Evolutionary conservation across 2,329 filamentous ascomycete genomes (phyloP), one percentile per base, ranked within the genome.

Genomic region (Epichloe brachyelytri): DNA sequence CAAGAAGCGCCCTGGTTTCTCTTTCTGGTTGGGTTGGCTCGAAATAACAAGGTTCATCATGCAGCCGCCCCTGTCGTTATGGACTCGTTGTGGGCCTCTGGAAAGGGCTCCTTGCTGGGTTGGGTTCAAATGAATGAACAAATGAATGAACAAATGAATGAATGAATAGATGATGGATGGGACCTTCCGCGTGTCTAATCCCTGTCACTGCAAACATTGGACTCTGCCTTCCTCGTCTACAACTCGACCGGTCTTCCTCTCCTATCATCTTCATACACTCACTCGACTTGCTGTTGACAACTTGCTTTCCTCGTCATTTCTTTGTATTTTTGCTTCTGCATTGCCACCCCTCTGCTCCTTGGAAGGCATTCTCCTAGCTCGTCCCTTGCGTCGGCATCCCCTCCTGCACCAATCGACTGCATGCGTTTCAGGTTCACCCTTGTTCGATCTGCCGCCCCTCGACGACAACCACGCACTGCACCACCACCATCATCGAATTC

Each of bases 401-500:
- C 46, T 36, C 30, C n/a, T 39, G 17, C 17, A 15, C 38, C 12
- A 46, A 34, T n/a, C 43, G 36, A 43, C 47, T 49, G 39, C 43
- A 51, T 26, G 49, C 49, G 52, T 51, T 54, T 51, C 37, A 46
- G 45, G n/a, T 40, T 41, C 30, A 38, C 46, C 45, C 46, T 48
- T 49, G 37, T 48, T 51, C 43, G 38, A 44, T 38, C 34, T 22
- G 41, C 43, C 47, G 38, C 48, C 44, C 44, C 37, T 15, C 43
- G 22, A 30, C 19, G 30, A 45, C 22, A 7, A 52, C 12, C 26
- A 46, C 34, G 48, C 46, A 19, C 33, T 10, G 7, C 30, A 30
- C 30, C 20, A 39, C 37, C 51, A 40, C 30, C 51, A 46, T 52
- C 30, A 17, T 43, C 20, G 30, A 43, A 7, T 17, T 8, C n/a